Evolutionary conservation across 2,329 filamentous ascomycete species (phyloP).

Genomic region (Drechmeria coniospora): DNA sequence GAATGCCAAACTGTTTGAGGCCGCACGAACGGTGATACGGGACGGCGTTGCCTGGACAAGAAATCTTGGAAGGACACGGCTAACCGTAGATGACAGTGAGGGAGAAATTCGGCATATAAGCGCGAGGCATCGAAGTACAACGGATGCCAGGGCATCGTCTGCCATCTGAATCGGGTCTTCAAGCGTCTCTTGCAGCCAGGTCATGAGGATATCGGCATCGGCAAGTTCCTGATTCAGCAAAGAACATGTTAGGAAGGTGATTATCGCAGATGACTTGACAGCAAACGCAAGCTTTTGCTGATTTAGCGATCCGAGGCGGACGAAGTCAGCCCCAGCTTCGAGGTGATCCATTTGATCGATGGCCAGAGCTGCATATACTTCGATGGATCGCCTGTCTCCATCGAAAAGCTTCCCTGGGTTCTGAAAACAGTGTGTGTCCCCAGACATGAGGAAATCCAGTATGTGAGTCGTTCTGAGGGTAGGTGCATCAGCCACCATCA

Average conservation of each 20-base stretch:
- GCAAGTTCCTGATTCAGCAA: slow-evolving; percentile 68
- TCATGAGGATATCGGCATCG: slow-evolving; percentile 62
- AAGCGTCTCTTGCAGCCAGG: slow-evolving; percentile 74
- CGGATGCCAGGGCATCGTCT: slow-evolving; percentile 59
- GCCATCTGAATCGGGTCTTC: slow-evolving; percentile 70
- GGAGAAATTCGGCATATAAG: slow-evolving; percentile 64
- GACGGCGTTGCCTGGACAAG: slow-evolving; percentile 71
- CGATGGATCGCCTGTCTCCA: slow-evolving; percentile 39
- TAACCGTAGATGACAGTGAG: slow-evolving; percentile 57
- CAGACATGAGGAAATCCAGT: slow-evolving; percentile 56
- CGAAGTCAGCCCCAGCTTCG: slow-evolving; percentile 80
- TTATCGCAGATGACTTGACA: slow-evolving; percentile 69
- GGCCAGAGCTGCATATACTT: slow-evolving; percentile 55
- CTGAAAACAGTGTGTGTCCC: slow-evolving; percentile 28
- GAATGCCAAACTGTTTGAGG: slow-evolving; percentile 71
- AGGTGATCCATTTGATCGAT: slow-evolving; percentile 72
- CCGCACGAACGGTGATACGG: slow-evolving; percentile 53
- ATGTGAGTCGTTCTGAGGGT: slow-evolving; percentile 46
- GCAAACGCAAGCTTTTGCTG: slow-evolving; percentile 78
- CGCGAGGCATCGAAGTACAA: slow-evolving; percentile 68
- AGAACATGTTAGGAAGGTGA: slow-evolving; percentile 74
- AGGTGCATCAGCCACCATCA: slow-evolving; percentile 51
- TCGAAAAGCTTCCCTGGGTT: slow-evolving; percentile 22
- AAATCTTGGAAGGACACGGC: slow-evolving; percentile 66
- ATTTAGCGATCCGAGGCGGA: slow-evolving; percentile 62